Conservation (phyloP, 2,329 filamentous ascomycete genomes). For the Parascedosporium putredinis region DNA sequence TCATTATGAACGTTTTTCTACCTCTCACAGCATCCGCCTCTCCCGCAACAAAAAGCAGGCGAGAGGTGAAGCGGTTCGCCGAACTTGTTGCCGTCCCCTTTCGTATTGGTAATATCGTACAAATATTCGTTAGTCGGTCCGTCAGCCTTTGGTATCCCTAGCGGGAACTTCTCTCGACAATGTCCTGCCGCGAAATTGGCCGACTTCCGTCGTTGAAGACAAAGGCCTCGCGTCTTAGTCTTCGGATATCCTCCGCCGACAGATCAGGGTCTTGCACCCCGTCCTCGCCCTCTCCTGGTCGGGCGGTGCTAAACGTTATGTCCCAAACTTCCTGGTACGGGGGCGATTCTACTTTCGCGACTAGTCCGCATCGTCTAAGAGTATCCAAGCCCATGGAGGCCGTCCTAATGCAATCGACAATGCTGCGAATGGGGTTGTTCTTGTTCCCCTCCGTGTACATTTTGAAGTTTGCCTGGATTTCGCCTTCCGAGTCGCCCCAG, state of each 20-base stretch:
- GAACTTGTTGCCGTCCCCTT: too few relatives aligned
- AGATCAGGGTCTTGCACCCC: conserved; percentile 32
- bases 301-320: conserved; percentile 4
- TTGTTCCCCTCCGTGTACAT: conserved; percentile 39
- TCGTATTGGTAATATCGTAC: neutral
- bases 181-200: conserved; percentile 63
- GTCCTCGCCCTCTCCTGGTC: neutral
- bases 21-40: too few relatives aligned
- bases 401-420: conserved; percentile 36
- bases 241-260: conserved; percentile 57
- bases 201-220: conserved; percentile 79
- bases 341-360: conserved; percentile 21
- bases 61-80: too few relatives aligned
- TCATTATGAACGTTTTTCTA: neutral
- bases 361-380: conserved; percentile 38
- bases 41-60: too few relatives aligned
- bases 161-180: conserved; percentile 46
- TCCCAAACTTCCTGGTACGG: conserved; percentile 18
- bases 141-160: neutral
- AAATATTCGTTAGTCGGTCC: too few relatives aligned
- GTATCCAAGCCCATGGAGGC: conserved; percentile 41
- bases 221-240: conserved; percentile 77
- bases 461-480: conserved; percentile 42
- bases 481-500: conserved; percentile 48
- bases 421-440: conserved; percentile 34